phyloP scores from a whole-genome alignment of 208 protist genomes.

The Trypanosoma theileri region DNA sequence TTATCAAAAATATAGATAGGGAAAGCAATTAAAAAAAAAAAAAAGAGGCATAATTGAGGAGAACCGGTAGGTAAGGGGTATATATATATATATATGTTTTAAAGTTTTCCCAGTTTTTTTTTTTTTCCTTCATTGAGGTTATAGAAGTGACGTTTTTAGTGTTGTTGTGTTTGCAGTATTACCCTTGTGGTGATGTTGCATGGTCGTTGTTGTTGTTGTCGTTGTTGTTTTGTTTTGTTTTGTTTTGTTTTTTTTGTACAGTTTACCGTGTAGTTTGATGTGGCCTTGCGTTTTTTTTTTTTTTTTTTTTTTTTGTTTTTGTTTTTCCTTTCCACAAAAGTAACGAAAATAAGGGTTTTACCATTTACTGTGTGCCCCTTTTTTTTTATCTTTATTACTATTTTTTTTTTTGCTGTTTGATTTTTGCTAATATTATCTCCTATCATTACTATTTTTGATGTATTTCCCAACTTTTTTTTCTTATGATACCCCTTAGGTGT shows the following conservation, averaged over 20 bases:
- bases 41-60: background rate
- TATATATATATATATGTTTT: conserved; percentile 8
- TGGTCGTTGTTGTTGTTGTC: background rate
- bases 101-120: background rate
- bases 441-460: background rate
- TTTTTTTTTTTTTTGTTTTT: conserved; percentile 7
- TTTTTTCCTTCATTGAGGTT: too few relatives aligned
- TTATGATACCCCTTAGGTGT: background rate
- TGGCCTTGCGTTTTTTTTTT: background rate
- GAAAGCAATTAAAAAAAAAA: too few relatives aligned
- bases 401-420: background rate
- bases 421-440: too few relatives aligned
- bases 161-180: too few relatives aligned
- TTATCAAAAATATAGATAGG: too few relatives aligned
- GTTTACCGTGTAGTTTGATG: background rate
- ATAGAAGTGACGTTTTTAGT: too few relatives aligned
- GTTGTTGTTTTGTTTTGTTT: conserved; percentile 1
- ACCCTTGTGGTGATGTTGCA: too few relatives aligned
- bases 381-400: too few relatives aligned
- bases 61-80: background rate
- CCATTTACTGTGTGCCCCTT: too few relatives aligned
- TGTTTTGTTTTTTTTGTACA: conserved; percentile 9
- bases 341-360: background rate
- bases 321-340: background rate
- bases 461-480: conserved; percentile 12